phyloP scores from a whole-genome alignment of 169 alveolate species.

The Eimeria maxima region DNA sequence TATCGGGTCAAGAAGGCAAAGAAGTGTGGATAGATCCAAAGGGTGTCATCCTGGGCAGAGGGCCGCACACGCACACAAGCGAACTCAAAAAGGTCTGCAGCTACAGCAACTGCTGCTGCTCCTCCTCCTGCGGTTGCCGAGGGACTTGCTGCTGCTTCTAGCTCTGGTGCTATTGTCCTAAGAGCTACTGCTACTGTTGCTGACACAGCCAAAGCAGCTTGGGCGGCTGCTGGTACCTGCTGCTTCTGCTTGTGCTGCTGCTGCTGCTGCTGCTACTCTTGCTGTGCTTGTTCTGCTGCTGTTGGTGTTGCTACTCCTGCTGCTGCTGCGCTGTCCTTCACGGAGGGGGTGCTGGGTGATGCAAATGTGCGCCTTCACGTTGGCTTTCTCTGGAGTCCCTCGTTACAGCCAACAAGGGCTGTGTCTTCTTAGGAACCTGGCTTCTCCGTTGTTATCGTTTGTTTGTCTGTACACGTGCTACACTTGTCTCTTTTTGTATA shows the following conservation, averaged over 20 bases:
- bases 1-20: not conserved
- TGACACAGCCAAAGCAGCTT: not conserved
- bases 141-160: not conserved
- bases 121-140: not conserved
- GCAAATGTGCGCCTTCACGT: no score
- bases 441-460: no score
- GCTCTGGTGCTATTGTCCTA: not conserved
- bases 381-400: no score
- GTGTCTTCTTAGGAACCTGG: no score
- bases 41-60: constrained; percentile 92
- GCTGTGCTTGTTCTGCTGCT: not conserved
- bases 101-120: not conserved
- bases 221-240: not conserved
- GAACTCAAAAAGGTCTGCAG: constrained; percentile 86
- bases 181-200: not conserved
- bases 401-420: no score
- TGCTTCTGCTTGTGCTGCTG: constrained; percentile 6
- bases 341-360: no score
- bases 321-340: no score
- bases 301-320: not conserved
- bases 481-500: no score
- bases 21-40: constrained; percentile 90
- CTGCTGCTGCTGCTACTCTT: not conserved
- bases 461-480: no score
- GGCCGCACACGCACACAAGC: constrained; percentile 89